phyloP scores from a whole-genome alignment of 768 basidiomycete genomes.

The Russula vinacea region DNA sequence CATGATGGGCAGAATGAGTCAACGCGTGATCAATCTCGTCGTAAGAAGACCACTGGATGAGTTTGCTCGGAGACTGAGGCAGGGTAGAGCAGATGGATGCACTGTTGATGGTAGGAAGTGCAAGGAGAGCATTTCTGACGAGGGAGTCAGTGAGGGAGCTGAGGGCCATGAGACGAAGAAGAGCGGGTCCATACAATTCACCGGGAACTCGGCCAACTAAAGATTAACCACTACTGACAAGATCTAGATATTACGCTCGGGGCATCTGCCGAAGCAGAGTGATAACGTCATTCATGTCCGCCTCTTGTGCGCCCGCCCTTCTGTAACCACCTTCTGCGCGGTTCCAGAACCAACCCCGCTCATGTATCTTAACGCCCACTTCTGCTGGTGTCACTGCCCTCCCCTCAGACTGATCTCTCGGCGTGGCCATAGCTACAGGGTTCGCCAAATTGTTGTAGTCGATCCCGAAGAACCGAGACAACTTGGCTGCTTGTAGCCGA shows the following conservation, averaged over 20 bases:
- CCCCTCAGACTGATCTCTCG: neutral
- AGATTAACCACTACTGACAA: too few species aligned
- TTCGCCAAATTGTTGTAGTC: conserved; percentile 45
- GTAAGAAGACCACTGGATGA: conserved; percentile 85
- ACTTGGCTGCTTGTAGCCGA: conserved; percentile 50
- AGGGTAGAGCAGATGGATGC: conserved; percentile 28
- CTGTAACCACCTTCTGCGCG: conserved; percentile 2
- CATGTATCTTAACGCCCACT: conserved; percentile 24
- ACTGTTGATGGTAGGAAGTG: conserved; percentile 32
- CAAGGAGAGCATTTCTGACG: conserved; percentile 41
- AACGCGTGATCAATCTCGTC: conserved; percentile 79
- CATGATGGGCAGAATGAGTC: conserved; percentile 49
- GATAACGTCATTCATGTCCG: conserved; percentile 29
- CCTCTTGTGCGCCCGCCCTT: neutral
- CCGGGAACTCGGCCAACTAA: neutral
- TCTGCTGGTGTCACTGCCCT: neutral
- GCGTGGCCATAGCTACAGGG: neutral
- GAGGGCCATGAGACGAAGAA: conserved; percentile 44
- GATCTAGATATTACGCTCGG: conserved; percentile 8
- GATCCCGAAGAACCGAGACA: conserved; percentile 58
- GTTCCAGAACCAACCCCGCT: conserved; percentile 25
- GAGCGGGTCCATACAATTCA: neutral
- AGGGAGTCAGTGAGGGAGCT: conserved; percentile 49
- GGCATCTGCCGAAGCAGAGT: conserved; percentile 30
- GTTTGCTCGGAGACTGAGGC: conserved; percentile 32